Base-by-base conservation (phyloP, 2,329 filamentous ascomycete genomes). In the Trichophyton benhamiae region DNA sequence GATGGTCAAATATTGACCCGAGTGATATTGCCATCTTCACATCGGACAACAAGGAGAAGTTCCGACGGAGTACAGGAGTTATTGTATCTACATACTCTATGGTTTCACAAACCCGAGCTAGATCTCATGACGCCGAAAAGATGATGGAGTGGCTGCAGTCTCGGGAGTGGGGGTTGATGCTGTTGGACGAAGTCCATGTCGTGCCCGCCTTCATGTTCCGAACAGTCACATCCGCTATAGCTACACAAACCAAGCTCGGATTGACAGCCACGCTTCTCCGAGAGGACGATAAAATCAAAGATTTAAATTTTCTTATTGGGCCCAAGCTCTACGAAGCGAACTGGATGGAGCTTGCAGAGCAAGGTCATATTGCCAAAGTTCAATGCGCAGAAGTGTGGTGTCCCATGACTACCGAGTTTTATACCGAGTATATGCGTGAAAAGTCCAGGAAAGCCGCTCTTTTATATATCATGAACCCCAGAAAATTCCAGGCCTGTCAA, bases 371-470 rank as follows among this genome's bases (percentile, higher is more conserved):
- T 72, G 94, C 94, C 41, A 87, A 90, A 67, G 94, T 99, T 1
- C 94, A 99, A 74, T 99, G 94, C 73, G 94, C 94, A 13, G 94
- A 99, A 74, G 94, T 99, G 5, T 99, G 94, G 94, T 99, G 94
- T 71, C 91, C 92, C 1, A 99, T 99, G 94, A 95, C 94, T 0
- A 94, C 91, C 0, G 94, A 99, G 68, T 99, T 99, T 72, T 97
- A 96, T 73, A 87, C 90, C 17, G 90, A 97, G 72, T 99, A 97
- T 75, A 82, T 97, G 63, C 80, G 83, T 60, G 83, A 84, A 64
- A 85, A 84, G 11, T 84, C 83, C 15, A 80, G 85, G 64, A 87
- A 87, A 72, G 80, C 83, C 38, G 80, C 82, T 7, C 74, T 89
- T 5, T 82, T 97, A 1, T 96, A 94, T 68, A 95, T 95, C 66